Base-by-base conservation (phyloP, 306 rosid species). In the Pterocarpus santalinus region DNA sequence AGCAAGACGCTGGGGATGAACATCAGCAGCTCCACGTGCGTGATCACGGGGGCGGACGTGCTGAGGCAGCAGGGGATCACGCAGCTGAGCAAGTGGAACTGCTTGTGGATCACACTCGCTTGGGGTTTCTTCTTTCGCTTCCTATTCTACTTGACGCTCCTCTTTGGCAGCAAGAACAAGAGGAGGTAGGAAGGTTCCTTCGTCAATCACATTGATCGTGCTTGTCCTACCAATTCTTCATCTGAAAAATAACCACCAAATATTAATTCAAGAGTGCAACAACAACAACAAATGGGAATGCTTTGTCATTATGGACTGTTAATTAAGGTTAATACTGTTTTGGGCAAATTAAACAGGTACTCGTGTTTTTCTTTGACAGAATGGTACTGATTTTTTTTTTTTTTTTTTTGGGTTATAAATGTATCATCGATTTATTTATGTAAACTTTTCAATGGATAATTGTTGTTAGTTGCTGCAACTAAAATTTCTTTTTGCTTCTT, bases 111-210 rank as follows among this genome's bases (percentile, higher is more conserved):
- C 9, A 91, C 92, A 0, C 1, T 92, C 28, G 97, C 99, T 8
- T 91, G 91, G 95, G 99, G 99, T 0, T 93, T 95, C 63, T 85
- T 95, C 85, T 95, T 93, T 55, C 90, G 99, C 5, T 65, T 95
- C 72, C 83, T 95, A 14, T 95, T 95, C 85, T 95, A 95, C 69
- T 41, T 91, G 72, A 52, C 90, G 0, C 51, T 95, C 55, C 76
- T 91, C 66, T 63, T 91, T 28, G 95, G 99, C 1, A 92, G 97
- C 86, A 95, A 83, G 84, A 95, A 93, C 64, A 95, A 88, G 87
- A 88, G 99, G 69, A 81, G 70, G 1, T 39, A 7, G 3, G 3
- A 46, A 46, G 4, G 41, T 38, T 38, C 7, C 6, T 3, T 38
- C 41, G 7, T 38, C 41, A 38, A 38, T 38, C 41, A 38, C 5